Conservation (phyloP, 805 yeast genomes). For the Yamadazyma kitorensis region DNA sequence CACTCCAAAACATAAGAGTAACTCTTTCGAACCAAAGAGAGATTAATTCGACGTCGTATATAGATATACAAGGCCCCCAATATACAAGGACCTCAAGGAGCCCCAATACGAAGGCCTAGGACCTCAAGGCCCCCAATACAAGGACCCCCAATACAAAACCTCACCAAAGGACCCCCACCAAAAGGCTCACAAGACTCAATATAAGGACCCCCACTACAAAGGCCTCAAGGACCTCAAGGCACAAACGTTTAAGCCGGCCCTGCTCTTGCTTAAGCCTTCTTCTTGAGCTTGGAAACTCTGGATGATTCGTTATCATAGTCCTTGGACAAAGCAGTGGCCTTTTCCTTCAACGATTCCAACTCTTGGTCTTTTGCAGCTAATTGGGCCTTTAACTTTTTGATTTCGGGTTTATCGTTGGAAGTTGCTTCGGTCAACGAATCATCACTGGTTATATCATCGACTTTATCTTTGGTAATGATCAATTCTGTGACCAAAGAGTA, state of each 20-base stretch:
- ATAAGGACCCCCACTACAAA: too few relatives aligned
- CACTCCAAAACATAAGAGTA: slow-evolving; percentile 94
- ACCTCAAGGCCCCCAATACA: too few relatives aligned
- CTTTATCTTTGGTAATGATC: slow-evolving; percentile 60
- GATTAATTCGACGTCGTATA: too few relatives aligned
- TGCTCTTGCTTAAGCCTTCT: neutral
- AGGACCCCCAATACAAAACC: too few relatives aligned
- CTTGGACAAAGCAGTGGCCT: slow-evolving; percentile 60
- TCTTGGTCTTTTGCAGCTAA: slow-evolving; percentile 60
- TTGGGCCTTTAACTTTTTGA: slow-evolving; percentile 43
- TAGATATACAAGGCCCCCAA: too few relatives aligned
- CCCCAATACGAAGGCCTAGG: too few relatives aligned
- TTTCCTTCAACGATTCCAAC: slow-evolving; percentile 65
- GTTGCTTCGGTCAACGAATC: slow-evolving; percentile 13
- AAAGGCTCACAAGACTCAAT: too few relatives aligned
- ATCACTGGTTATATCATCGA: slow-evolving; percentile 29
- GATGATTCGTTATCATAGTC: slow-evolving; percentile 45
- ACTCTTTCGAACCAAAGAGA: slow-evolving; percentile 48
- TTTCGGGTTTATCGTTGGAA: slow-evolving; percentile 35
- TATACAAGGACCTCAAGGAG: too few relatives aligned
- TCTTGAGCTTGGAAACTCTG: neutral
- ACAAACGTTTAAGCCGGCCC: too few relatives aligned
- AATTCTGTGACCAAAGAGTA: slow-evolving; percentile 76
- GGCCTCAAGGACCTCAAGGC: too few relatives aligned
- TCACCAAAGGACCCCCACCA: too few relatives aligned